phyloP scores from a whole-genome alignment of 169 alveolate species.

The Perkinsus chesapeaki region DNA sequence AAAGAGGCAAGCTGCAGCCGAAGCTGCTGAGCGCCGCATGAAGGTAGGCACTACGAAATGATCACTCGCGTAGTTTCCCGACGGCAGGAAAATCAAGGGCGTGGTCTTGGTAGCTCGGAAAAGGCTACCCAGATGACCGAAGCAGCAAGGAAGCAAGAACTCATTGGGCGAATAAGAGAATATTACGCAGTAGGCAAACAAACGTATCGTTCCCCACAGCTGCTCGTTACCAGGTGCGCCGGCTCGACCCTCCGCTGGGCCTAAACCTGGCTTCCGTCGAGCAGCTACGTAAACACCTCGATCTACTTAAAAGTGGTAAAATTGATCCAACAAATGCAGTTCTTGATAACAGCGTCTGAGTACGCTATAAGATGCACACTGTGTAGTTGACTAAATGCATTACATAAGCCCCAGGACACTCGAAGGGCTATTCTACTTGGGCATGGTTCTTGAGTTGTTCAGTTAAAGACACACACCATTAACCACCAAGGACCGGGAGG shows the following conservation, averaged over 20 bases:
- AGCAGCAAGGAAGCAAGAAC: background rate
- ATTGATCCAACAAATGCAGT: background rate
- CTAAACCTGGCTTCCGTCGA: background rate
- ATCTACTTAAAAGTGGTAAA: background rate
- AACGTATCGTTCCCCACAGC: background rate
- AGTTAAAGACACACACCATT: background rate
- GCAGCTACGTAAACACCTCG: background rate
- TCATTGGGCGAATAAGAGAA: background rate
- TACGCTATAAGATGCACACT: background rate
- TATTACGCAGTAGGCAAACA: background rate
- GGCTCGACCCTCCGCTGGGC: background rate
- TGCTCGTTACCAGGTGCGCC: background rate
- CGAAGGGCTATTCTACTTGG: background rate
- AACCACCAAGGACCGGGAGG: too few relatives aligned
- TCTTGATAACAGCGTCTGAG: background rate
- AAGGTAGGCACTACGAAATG: background rate
- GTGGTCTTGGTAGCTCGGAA: background rate
- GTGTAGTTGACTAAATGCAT: background rate
- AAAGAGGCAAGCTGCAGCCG: background rate
- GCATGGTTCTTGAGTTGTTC: background rate
- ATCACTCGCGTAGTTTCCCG: background rate
- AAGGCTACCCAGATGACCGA: background rate
- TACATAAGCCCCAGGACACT: background rate
- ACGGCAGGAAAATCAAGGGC: background rate
- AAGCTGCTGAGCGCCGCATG: background rate